Base-by-base conservation (phyloP, 2,329 filamentous ascomycete genomes). In the Pseudocercospora crystallina region DNA sequence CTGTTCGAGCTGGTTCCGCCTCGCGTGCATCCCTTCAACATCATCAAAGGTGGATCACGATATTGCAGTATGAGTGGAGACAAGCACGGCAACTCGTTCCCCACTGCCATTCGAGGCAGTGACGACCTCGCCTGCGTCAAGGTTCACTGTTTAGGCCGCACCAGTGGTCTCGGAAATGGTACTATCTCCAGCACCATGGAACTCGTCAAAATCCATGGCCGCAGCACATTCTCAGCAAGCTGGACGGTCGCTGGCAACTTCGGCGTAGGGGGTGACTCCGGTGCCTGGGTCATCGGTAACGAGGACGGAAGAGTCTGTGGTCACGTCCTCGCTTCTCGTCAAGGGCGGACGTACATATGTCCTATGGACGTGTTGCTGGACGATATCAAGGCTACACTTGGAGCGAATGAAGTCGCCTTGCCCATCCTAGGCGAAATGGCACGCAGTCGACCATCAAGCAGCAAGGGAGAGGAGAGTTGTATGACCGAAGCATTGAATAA, bases 321-420 rank as follows among this genome's bases (percentile, higher is more conserved):
- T 0, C 92, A 96, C 63, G 89, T 97, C 0, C 78, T 97, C 10
- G 92, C 92, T 0, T 83, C 85, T 54, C 92, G 88, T 65, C 51
- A 53, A 10, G 83, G 83, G 36, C 85, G 90, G 5, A 90, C 90
- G 0, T 97, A 96, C 68, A 94, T 97, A 54, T 94, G 90, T 54
- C 92, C 92, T 0, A 97, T 97, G 92, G 89, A 96, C 50, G 80
- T 96, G 2, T 73, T 96, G 10, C 77, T 97, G 9, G 81, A 86
- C 26, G 92, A 97, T 64, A 95, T 97, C 49, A 86, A 84, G 26
- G 82, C 87, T 55, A 90, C 86, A 0, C 75, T 96, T 0, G 81
- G 84, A 15, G 89, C 89, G 0, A 72, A 72, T 1, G 80, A 83
- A 20, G 81, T 96, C n/a, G 77, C 80, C 5, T 77, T 96, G 0